Percentiles rank a stretch among this genome's conserved stretches.
Evolutionary conservation across 2,329 filamentous ascomycete genomes (phyloP).

Genomic region (Cadophora luteo-olivacea): DNA sequence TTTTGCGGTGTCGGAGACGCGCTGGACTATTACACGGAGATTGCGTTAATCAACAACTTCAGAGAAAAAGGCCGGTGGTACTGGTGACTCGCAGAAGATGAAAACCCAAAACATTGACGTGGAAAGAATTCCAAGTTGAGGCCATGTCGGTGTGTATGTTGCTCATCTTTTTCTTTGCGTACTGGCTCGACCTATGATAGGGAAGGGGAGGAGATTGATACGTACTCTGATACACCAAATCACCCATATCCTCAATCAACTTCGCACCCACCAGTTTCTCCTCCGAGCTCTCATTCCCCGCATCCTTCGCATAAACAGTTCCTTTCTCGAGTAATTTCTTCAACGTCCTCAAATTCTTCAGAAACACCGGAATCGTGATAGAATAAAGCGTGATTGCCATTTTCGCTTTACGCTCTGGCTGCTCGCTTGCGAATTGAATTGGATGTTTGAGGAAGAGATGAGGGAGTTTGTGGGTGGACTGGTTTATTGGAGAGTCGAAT

Average conservation of each 20-base stretch:
- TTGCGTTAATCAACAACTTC: no score
- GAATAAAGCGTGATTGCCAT: slow-evolving; percentile 43
- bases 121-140: no score
- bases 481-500: no score
- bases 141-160: no score
- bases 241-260: slow-evolving; percentile 57
- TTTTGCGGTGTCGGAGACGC: slow-evolving; percentile 50
- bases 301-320: slow-evolving; percentile 48
- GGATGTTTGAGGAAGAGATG: background rate
- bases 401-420: slow-evolving; percentile 13
- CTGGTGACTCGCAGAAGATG: no score
- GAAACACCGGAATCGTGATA: slow-evolving; percentile 50
- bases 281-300: slow-evolving; percentile 45
- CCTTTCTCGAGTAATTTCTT: slow-evolving; percentile 52
- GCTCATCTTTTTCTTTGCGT: no score
- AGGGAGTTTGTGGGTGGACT: background rate
- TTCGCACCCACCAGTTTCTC: slow-evolving; percentile 47
- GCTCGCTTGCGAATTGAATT: background rate
- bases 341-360: slow-evolving; percentile 51
- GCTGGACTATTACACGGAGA: slow-evolving; percentile 51
- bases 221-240: slow-evolving; percentile 52
- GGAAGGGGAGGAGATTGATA: background rate
- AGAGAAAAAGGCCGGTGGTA: no score
- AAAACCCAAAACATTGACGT: no score
- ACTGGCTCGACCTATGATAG: no score